Evolutionary conservation across 306 rosid genomes (phyloP).

Genomic region (Comarum palustre): DNA sequence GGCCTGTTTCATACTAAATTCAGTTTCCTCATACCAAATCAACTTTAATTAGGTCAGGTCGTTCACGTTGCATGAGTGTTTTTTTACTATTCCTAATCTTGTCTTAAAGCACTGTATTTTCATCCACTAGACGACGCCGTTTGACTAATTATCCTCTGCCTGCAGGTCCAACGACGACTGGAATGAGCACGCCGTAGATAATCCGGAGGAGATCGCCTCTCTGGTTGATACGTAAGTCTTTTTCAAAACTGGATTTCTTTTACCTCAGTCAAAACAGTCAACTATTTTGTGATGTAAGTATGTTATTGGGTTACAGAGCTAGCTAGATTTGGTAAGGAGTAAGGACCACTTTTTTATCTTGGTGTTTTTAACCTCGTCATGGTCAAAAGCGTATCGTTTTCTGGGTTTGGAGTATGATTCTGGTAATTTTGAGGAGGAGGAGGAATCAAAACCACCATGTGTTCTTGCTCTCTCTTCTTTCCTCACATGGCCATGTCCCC

Average conservation of each 20-base stretch:
- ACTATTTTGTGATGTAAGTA: not conserved
- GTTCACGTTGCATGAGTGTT: conserved; percentile 10
- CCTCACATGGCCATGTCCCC: conserved; percentile 71
- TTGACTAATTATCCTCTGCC: not conserved
- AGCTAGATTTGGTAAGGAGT: conserved; percentile 10
- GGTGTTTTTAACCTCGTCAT: not conserved
- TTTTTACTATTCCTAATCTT: not conserved
- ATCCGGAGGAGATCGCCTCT: conserved; percentile 84
- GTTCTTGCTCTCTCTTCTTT: conserved; percentile 43
- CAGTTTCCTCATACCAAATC: too few species aligned
- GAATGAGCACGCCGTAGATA: conserved; percentile 70
- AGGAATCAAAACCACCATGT: conserved; percentile 48
- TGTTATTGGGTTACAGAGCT: not conserved
- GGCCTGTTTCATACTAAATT: too few species aligned
- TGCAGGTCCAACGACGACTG: conserved; percentile 44
- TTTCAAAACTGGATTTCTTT: not conserved
- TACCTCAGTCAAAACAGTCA: not conserved
- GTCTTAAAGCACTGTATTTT: not conserved
- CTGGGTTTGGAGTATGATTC: too few species aligned
- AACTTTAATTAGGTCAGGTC: conserved; percentile 13
- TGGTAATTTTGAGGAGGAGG: too few species aligned
- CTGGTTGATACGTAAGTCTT: conserved; percentile 70
- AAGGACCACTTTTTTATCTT: not conserved
- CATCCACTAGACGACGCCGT: not conserved
- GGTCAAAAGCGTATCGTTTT: not conserved